These are phyloP conservation scores for Acanthamoeba castellanii DNA, from an alignment of 208 protist species.

Conservation along the genomic window DNA sequence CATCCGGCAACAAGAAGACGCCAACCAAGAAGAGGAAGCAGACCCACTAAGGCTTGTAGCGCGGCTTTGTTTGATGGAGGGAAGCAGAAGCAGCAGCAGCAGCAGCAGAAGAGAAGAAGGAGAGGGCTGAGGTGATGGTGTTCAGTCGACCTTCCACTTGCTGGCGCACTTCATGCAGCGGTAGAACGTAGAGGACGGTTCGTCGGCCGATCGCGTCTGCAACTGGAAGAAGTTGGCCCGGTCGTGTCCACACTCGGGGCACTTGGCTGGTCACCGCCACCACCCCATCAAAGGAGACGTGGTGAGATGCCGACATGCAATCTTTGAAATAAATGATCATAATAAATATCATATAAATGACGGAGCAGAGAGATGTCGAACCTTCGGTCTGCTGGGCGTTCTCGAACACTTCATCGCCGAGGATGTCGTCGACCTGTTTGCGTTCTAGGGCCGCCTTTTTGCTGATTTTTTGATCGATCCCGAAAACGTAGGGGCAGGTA, in stretches of 20 bases:
- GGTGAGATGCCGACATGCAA: background rate
- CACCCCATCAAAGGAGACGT: background rate
- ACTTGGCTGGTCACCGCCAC: slow-evolving; percentile 67
- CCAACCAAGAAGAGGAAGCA: background rate
- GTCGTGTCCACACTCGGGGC: slow-evolving; percentile 91
- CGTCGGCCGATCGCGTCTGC: slow-evolving; percentile 98
- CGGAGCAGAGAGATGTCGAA: background rate
- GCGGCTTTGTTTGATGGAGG: too few relatives aligned
- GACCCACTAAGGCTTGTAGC: background rate
- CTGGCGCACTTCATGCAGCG: slow-evolving; percentile 95
- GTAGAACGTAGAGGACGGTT: slow-evolving; percentile 98
- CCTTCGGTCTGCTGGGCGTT: slow-evolving; percentile 82
- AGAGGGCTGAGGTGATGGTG: background rate
- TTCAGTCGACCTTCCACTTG: slow-evolving; percentile 90
- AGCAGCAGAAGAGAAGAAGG: background rate
- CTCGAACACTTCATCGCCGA: slow-evolving; percentile 83
- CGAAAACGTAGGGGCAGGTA: slow-evolving; percentile 84
- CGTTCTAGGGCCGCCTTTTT: slow-evolving; percentile 57
- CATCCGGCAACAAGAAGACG: background rate
- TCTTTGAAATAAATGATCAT: background rate
- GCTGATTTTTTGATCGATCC: slow-evolving; percentile 66
- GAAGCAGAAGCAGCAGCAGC: background rate
- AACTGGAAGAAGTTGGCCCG: slow-evolving; percentile 96
- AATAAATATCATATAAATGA: background rate
- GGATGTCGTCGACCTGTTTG: slow-evolving; percentile 84